A percentile compares a stretch with the other conserved stretches of the same genome.
Evolutionary conservation across 495 filamentous ascomycete genomes (phyloP).

Genomic region (Elaphomyces granulatus): DNA sequence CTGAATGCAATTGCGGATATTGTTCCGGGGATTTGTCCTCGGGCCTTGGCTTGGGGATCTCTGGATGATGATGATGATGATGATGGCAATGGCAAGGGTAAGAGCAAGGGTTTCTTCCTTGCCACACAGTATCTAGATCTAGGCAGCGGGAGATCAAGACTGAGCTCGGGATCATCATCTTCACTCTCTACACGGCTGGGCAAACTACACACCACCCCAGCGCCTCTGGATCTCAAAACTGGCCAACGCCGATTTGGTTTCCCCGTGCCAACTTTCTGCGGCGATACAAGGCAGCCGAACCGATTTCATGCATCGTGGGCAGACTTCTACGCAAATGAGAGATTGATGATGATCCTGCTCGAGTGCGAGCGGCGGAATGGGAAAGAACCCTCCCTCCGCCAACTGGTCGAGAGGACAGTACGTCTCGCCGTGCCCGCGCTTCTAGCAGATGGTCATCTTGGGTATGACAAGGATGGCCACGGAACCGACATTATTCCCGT

Average conservation of each 20-base stretch:
- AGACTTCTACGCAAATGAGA: slow-evolving; percentile 65
- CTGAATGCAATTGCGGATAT: slow-evolving; percentile 62
- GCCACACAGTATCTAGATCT: slow-evolving; percentile 73
- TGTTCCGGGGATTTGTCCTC: slow-evolving; percentile 61
- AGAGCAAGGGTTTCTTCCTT: slow-evolving; percentile 45
- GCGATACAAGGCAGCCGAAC: slow-evolving; percentile 70
- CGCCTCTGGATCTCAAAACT: slow-evolving; percentile 35
- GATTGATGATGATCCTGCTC: slow-evolving; percentile 48
- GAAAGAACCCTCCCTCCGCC: slow-evolving; percentile 40
- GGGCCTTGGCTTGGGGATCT: slow-evolving; percentile 52
- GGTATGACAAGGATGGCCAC: slow-evolving; percentile 28
- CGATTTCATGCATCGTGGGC: slow-evolving; percentile 54
- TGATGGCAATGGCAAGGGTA: background rate
- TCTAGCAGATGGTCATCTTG: slow-evolving; percentile 51
- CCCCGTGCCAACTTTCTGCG: slow-evolving; percentile 71
- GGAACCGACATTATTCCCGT: slow-evolving; percentile 50
- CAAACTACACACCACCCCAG: slow-evolving; percentile 62
- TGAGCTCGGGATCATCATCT: slow-evolving; percentile 12
- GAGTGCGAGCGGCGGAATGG: slow-evolving; percentile 48
- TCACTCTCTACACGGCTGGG: slow-evolving; percentile 64
- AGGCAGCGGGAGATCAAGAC: slow-evolving; percentile 8
- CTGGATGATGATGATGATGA: slow-evolving; percentile 30
- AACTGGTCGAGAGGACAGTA: slow-evolving; percentile 48
- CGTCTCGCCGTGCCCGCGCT: slow-evolving; percentile 53
- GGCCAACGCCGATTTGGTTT: slow-evolving; percentile 50